These are phyloP conservation scores for Leccinum ponderosum DNA, from an alignment of 1,284 basidiomycete species.

Conservation along the genomic window DNA sequence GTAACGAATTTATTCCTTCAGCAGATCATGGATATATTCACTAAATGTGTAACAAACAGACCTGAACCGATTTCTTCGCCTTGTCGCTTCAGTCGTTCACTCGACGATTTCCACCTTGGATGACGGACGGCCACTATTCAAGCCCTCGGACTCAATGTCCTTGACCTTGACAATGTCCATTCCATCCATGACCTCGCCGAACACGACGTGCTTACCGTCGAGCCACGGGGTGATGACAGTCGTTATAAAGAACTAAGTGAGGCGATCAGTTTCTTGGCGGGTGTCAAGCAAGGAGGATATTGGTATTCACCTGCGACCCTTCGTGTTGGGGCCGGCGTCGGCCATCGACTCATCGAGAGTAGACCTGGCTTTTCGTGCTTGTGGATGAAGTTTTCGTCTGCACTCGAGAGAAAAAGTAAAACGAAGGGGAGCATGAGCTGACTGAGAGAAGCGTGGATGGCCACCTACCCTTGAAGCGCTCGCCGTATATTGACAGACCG, in stretches of 20 bases:
- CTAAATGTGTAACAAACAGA: constrained; percentile 1
- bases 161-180: constrained; percentile 68
- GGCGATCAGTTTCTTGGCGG: neutral
- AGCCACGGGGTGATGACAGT: constrained; percentile 80
- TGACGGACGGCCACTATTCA: constrained; percentile 53
- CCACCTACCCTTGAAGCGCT: constrained; percentile 66
- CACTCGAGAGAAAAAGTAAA: neutral
- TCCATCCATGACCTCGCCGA: constrained; percentile 81
- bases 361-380: constrained; percentile 82
- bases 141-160: constrained; percentile 68
- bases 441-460: too few relatives aligned
- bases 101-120: constrained; percentile 56
- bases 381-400: constrained; percentile 86
- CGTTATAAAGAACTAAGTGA: constrained; percentile 79
- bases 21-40: neutral
- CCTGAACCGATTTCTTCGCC: neutral
- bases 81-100: constrained; percentile 4
- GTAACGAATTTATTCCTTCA: constrained; percentile 1
- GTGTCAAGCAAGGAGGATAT: neutral
- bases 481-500: constrained; percentile 89
- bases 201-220: constrained; percentile 80
- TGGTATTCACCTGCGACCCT: constrained; percentile 62
- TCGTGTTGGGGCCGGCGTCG: constrained; percentile 71
- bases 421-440: neutral
- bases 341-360: constrained; percentile 78